Evolutionary conservation across 2,329 filamentous ascomycete genomes (phyloP), one percentile per base, ranked within the genome.

Genomic region (Hymenoscyphus linearis): DNA sequence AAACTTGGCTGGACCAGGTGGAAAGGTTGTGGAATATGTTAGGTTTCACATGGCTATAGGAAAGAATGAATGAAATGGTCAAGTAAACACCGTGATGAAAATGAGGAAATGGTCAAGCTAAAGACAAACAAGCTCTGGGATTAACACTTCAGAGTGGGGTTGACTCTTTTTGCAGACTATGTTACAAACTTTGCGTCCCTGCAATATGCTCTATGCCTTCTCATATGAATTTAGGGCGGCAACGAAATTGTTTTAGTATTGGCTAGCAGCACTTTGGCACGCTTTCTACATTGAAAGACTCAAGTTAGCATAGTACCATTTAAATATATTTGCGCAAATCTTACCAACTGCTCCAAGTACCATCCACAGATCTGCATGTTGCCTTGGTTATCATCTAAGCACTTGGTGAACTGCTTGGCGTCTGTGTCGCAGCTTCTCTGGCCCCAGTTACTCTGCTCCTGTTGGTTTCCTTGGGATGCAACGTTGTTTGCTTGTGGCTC

Each of bases 351-450:
- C 76, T 99, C 95, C 71, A 99, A 80, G 77, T 99, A 99, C 93
- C 93, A 99, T 69, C 90, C 89, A 80, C 95, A 99, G 74, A 97
- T 96, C 74, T 89, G 88, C 88, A 99, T 86, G 79, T 95, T 92
- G 69, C 95, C 95, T 74, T 86, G 81, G 77, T 99, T 89, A 74
- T 98, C 90, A 76, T 98, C 93, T 88, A 99, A 89, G 83, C 95
- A 99, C 80, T 88, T 89, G 72, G 91, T 93, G 83, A 99, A 98
- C 78, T 84, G 85, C 77, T 87, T 85, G 59, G 92, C 86, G 70
- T 95, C 91, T 59, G 82, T 85, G 66, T 86, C 85, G 79, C 95
- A 99, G 75, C 89, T 89, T 76, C 78, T 82, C 73, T 77, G 76
- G 72, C 78, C 80, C 76, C 80, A 80, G 76, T 80, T 79, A 73